A percentile compares a stretch with the other conserved stretches of the same genome.
phyloP scores from a whole-genome alignment of 805 yeast genomes.

The Lachancea mirantina region DNA sequence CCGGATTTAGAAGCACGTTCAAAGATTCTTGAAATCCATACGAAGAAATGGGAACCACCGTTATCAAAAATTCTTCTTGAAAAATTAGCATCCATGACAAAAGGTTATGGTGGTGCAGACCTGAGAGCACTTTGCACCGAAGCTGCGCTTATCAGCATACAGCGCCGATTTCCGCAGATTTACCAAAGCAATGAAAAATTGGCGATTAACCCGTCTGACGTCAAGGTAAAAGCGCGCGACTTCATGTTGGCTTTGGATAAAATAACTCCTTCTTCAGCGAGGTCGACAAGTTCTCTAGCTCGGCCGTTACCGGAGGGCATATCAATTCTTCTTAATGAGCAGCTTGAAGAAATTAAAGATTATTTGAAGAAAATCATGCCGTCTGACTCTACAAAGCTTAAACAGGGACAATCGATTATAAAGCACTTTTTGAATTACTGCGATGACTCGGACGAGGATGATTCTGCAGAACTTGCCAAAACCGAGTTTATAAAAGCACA shows the following conservation, averaged over 20 bases:
- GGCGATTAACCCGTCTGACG: slow-evolving; percentile 59
- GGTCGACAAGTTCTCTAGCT: slow-evolving; percentile 68
- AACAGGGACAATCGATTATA: slow-evolving; percentile 23
- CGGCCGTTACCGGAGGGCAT: slow-evolving; percentile 74
- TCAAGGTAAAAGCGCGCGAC: slow-evolving; percentile 72
- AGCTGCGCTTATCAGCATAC: slow-evolving; percentile 87
- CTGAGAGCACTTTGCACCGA: slow-evolving; percentile 90
- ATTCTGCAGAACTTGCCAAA: slow-evolving; percentile 43
- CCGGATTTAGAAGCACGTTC: slow-evolving; percentile 77
- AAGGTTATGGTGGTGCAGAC: slow-evolving; percentile 98
- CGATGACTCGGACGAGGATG: slow-evolving; percentile 21
- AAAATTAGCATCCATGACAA: slow-evolving; percentile 70
- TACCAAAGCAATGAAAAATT: slow-evolving; percentile 70
- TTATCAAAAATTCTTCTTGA: slow-evolving; percentile 49
- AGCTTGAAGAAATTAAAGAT: slow-evolving; percentile 39
- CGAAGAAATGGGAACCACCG: slow-evolving; percentile 82
- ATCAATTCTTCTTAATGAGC: slow-evolving; percentile 51
- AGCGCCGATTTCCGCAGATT: slow-evolving; percentile 88
- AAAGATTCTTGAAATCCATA: slow-evolving; percentile 77
- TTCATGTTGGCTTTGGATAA: slow-evolving; percentile 80
- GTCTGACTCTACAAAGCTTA: slow-evolving; percentile 23
- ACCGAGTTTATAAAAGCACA: slow-evolving; percentile 51
- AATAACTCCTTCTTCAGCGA: slow-evolving; percentile 85
- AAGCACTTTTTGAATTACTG: slow-evolving; percentile 31
- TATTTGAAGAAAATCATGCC: slow-evolving; percentile 60